Conservation (phyloP, 2,329 filamentous ascomycete species). For the Pestalotiopsis sp. region DNA sequence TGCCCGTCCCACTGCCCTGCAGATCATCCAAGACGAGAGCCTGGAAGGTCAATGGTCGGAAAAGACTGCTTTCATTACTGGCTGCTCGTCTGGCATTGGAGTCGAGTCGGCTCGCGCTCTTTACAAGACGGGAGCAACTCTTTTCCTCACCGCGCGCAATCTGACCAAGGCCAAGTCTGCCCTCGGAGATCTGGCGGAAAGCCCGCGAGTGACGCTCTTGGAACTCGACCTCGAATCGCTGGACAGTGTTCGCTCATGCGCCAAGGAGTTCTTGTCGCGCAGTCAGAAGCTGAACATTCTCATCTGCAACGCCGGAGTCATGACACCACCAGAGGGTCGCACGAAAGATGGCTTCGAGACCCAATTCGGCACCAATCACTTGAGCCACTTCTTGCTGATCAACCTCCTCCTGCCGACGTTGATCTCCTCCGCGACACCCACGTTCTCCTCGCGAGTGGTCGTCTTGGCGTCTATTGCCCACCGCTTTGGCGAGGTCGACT, state of each 20-base stretch:
- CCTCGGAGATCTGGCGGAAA: background rate
- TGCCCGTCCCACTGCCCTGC: constrained; percentile 21
- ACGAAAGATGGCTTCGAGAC: constrained; percentile 23
- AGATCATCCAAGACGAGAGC: background rate
- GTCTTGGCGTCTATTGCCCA: constrained; percentile 44
- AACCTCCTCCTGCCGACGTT: constrained; percentile 15
- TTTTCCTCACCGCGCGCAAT: constrained; percentile 22
- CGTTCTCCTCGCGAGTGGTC: constrained; percentile 34
- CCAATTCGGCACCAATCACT: constrained; percentile 23
- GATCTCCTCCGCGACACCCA: background rate
- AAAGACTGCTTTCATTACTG: constrained; percentile 20
- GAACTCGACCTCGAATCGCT: constrained; percentile 21
- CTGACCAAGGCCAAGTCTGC: constrained; percentile 18
- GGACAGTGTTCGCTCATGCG: constrained; percentile 17
- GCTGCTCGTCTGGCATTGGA: constrained; percentile 20
- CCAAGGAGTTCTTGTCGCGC: constrained; percentile 17
- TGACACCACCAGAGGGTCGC: constrained; percentile 1
- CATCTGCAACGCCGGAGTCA: constrained; percentile 21
- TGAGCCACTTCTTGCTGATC: constrained; percentile 1
- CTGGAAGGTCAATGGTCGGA: background rate
- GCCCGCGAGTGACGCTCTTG: constrained; percentile 17
- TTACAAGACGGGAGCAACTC: constrained; percentile 17
- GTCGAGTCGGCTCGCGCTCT: constrained; percentile 19
- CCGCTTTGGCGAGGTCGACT: constrained; percentile 31
- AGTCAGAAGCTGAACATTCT: constrained; percentile 20